Evolutionary conservation across 495 filamentous ascomycete genomes (phyloP).

Genomic region (Cercophora newfieldiana): DNA sequence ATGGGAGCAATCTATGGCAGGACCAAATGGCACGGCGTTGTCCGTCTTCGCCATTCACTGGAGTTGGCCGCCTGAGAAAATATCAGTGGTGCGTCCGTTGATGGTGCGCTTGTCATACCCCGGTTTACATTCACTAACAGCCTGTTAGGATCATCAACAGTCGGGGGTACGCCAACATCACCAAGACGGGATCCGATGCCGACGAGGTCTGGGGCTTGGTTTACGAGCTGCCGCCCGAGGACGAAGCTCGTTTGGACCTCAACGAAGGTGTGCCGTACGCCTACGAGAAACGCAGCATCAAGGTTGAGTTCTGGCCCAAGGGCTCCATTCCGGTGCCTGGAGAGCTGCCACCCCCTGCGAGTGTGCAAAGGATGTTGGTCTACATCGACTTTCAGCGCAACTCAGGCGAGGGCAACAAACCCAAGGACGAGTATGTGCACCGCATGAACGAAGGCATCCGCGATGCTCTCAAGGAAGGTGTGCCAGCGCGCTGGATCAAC

Average conservation of each 20-base stretch:
- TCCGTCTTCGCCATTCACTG: slow-evolving; percentile 35
- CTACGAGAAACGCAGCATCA: slow-evolving; percentile 35
- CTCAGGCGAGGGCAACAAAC: slow-evolving; percentile 17
- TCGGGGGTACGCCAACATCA: slow-evolving; percentile 45
- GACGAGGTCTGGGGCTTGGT: slow-evolving; percentile 44
- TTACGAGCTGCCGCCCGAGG: slow-evolving; percentile 35
- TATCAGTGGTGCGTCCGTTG: slow-evolving; percentile 29
- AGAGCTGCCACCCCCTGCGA: background rate
- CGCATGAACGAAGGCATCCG: slow-evolving; percentile 42
- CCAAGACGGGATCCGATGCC: slow-evolving; percentile 13
- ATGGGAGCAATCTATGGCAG: slow-evolving; percentile 45
- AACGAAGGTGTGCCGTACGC: slow-evolving; percentile 41
- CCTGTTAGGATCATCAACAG: slow-evolving; percentile 40
- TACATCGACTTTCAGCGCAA: slow-evolving; percentile 39
- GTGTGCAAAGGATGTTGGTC: slow-evolving; percentile 30
- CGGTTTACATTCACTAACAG: background rate
- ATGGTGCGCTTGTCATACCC: background rate
- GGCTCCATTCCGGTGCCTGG: background rate
- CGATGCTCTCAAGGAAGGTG: slow-evolving; percentile 35
- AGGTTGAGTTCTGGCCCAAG: slow-evolving; percentile 23
- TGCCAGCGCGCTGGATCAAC: slow-evolving; percentile 37
- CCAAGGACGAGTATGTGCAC: slow-evolving; percentile 37
- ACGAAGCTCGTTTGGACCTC: slow-evolving; percentile 36
- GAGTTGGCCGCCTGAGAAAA: slow-evolving; percentile 37
- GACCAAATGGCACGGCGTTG: slow-evolving; percentile 44